Evolutionary conservation across 192 early-diverging fungal species (phyloP).

Genomic region (Coemansia sp.): DNA sequence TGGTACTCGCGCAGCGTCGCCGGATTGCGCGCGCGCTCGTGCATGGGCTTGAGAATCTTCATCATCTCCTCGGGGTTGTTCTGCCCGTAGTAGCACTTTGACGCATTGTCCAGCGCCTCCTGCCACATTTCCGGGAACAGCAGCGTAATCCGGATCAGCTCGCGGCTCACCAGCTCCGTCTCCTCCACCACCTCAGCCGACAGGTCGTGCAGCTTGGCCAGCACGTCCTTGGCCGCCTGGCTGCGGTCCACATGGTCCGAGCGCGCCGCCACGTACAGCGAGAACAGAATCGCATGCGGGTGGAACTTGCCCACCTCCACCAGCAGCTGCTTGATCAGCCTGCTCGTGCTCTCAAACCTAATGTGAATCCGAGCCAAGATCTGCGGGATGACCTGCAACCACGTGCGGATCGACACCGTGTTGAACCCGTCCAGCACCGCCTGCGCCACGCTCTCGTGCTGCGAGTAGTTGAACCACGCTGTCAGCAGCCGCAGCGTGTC

Average conservation of each 20-base stretch:
- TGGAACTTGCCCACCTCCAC: slow-evolving; percentile 88
- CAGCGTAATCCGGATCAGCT: slow-evolving; percentile 90
- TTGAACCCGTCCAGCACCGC: slow-evolving; percentile 79
- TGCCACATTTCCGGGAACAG: slow-evolving; percentile 97
- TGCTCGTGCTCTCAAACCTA: slow-evolving; percentile 66
- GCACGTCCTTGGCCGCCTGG: slow-evolving; percentile 74
- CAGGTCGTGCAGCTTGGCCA: slow-evolving; percentile 85
- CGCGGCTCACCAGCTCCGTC: slow-evolving; percentile 87
- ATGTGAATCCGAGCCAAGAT: slow-evolving; percentile 91
- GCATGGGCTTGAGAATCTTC: slow-evolving; percentile 75
- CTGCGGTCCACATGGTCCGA: slow-evolving; percentile 65
- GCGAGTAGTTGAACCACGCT: slow-evolving; percentile 93
- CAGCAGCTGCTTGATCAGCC: slow-evolving; percentile 82
- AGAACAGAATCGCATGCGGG: slow-evolving; percentile 93
- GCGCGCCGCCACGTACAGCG: slow-evolving; percentile 90
- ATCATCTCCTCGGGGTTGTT: slow-evolving; percentile 87
- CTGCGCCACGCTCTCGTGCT: slow-evolving; percentile 75
- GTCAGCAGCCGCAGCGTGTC: slow-evolving; percentile 91
- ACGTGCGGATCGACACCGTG: slow-evolving; percentile 82
- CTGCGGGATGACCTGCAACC: slow-evolving; percentile 98
- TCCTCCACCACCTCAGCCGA: slow-evolving; percentile 76
- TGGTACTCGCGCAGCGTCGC: slow-evolving; percentile 85
- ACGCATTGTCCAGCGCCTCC: slow-evolving; percentile 85
- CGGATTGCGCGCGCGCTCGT: slow-evolving; percentile 64
- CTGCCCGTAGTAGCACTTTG: slow-evolving; percentile 68